phyloP scores from a whole-genome alignment of 371 early-diverging fungal genomes.

The Spraguea lophii region DNA sequence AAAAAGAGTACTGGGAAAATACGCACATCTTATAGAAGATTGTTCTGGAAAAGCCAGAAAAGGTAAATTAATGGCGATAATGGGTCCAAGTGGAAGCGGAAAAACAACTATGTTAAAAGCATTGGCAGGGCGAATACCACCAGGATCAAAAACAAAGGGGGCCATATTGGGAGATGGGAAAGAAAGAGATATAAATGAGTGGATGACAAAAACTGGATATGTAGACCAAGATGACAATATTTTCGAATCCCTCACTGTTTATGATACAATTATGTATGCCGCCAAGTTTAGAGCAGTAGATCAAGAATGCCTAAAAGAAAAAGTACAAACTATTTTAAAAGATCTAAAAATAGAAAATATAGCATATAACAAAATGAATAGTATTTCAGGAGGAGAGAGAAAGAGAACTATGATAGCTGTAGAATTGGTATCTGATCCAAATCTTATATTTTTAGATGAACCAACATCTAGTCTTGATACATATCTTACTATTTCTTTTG shows the following conservation, averaged over 20 bases:
- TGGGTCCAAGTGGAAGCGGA: too few relatives aligned
- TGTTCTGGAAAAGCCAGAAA: too few relatives aligned
- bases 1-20: too few relatives aligned
- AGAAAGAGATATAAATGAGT: conserved; percentile 4
- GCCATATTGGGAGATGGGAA: conserved; percentile 9
- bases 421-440: too few relatives aligned
- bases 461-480: conserved; percentile 37
- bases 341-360: neutral
- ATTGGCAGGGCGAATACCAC: conserved; percentile 21
- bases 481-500: conserved; percentile 43
- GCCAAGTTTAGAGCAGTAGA: conserved; percentile 9
- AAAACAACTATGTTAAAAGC: conserved; percentile 26
- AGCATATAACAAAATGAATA: neutral
- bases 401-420: neutral
- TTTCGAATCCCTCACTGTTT: conserved; percentile 8
- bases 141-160: conserved; percentile 24
- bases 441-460: too few relatives aligned
- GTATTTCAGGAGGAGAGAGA: neutral
- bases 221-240: conserved; percentile 28
- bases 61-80: too few relatives aligned
- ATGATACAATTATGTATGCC: too few relatives aligned
- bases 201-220: conserved; percentile 12
- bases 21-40: too few relatives aligned
- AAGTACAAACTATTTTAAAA: neutral
- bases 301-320: conserved; percentile 8